Evolutionary conservation across 164 flowering plant species (phyloP), one percentile per base, ranked within the genome.

Genomic region (Liquidambar formosana): DNA sequence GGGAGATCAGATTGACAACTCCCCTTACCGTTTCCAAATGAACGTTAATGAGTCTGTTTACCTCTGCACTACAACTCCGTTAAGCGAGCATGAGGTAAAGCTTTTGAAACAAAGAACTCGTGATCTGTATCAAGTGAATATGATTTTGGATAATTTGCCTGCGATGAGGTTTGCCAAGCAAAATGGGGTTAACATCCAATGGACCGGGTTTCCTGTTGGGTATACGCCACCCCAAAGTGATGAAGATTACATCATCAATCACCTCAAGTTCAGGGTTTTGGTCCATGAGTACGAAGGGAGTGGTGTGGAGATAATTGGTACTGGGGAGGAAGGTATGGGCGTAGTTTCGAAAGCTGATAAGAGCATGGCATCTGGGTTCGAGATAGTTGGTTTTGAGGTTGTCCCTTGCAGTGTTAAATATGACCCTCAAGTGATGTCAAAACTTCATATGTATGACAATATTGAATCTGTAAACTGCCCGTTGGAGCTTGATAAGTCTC

Each of bases 141-240:
- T 83, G 82, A 83, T 80, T 28, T 69, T 83, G 11, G 86, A 83
- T 58, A 83, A 83, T 63, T 48, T 83, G 48, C 86, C 86, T 25
- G 86, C 77, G 10, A 80, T 74, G 79, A 68, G 86, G 47, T 80
- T 48, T 72, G 77, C 82, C 57, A 66, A 44, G 21, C 75, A 80
- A 49, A 72, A 75, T 52, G 78, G 78, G 19, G 10, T 77, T 12
- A 72, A 10, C 11, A 69, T 80, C 11, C 80, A 75, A 28, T 83
- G 84, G 86, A 80, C 84, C 0, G 86, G 86, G 5, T 80, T 76
- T 64, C 84, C 84, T 12, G 79, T 83, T 44, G 84, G 86, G n/a
- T 70, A 67, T 53, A 54, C 71, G 1, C 38, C 38, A 25, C 60
- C 60, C 2, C 68, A 66, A 13, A 63, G 72, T 16, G 59, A 41